phyloP scores from a whole-genome alignment of 257 asterid genomes.

The Euphrasia confusa region DNA sequence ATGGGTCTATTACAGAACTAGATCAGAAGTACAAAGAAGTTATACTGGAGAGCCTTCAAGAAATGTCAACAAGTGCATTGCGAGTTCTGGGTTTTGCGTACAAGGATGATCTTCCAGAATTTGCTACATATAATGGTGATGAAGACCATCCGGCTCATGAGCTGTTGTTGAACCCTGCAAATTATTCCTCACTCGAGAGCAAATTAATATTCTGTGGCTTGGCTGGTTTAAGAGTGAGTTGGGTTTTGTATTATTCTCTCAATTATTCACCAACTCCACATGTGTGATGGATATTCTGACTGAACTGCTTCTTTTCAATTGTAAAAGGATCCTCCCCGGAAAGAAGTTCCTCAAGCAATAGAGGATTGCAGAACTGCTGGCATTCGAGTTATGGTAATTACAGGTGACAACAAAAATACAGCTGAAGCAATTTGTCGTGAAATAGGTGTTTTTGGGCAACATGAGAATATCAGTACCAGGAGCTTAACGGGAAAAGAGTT shows the following conservation, averaged over 20 bases:
- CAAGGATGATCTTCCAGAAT: conserved; percentile 62
- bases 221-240: conserved; percentile 91
- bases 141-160: conserved; percentile 96
- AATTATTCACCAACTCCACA: not conserved
- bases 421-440: conserved; percentile 98
- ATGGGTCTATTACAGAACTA: conserved; percentile 70
- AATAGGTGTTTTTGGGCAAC: conserved; percentile 81
- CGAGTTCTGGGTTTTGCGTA: conserved; percentile 95
- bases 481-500: conserved; percentile 93
- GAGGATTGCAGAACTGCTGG: conserved; percentile 98
- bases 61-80: conserved; percentile 78
- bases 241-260: conserved; percentile 9
- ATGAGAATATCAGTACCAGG: conserved; percentile 61
- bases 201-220: conserved; percentile 72
- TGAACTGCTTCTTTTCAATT: conserved; percentile 15
- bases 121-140: conserved; percentile 73
- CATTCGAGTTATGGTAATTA: conserved; percentile 93
- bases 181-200: conserved; percentile 86
- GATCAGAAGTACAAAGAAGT: conserved; percentile 43
- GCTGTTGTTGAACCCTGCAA: conserved; percentile 75
- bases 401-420: conserved; percentile 93
- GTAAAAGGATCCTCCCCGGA: conserved; percentile 91
- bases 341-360: conserved; percentile 90
- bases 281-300: conserved; percentile 1
- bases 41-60: conserved; percentile 64